Evolutionary conservation across 1,284 basidiomycete species (phyloP), one percentile per base, ranked within the genome.

Genomic region (Apiotrichum siamense): DNA sequence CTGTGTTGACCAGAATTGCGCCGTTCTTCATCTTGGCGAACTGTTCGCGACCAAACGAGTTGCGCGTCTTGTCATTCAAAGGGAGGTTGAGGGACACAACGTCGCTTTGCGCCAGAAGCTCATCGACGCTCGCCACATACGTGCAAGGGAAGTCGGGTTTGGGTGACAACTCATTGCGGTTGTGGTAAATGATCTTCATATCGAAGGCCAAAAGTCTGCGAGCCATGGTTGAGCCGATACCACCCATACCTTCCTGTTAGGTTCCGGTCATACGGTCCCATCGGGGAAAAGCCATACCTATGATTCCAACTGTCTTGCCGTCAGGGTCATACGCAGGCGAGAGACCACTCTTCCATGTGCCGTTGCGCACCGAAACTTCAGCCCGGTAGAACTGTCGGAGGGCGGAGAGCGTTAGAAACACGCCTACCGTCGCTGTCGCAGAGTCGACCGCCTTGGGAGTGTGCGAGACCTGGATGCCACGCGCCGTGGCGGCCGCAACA

Each of bases 371-470:
- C 53, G 81, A 82, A 38, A 81, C 80, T 70, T 94, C 90, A 11
- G 81, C 82, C 38, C 79, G 70, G 17, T 83, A 79, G 73, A 83
- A 94, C 59, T 87, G 83, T 29, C 91, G 83, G 41, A 92, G 70
- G n/a, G 87, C 80, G 20, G 88, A 87, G 61, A 94, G 81, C 61
- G 90, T 75, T 47, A 94, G 83, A 74, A 86, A 94, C 21, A 91
- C 77, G 0, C 85, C 90, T 1, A 88, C 88, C 2, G 90, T 93
- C 1, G 91, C 91, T 0, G 91, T 93, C 4, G 86, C 89, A 59
- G 91, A 88, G 74, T 96, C 87, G 44, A 94, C 91, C 3, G 88
- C 88, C 17, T 84, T 83, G 3, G 91, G 91, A 0, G 91, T 94
- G 67, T 96, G 90, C 15, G 88, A 88, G n/a, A 94, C 83, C 47